Evolutionary conservation across 2,329 filamentous ascomycete species (phyloP), one percentile per base, ranked within the genome.

Genomic region (Fusarium tricinctum): DNA sequence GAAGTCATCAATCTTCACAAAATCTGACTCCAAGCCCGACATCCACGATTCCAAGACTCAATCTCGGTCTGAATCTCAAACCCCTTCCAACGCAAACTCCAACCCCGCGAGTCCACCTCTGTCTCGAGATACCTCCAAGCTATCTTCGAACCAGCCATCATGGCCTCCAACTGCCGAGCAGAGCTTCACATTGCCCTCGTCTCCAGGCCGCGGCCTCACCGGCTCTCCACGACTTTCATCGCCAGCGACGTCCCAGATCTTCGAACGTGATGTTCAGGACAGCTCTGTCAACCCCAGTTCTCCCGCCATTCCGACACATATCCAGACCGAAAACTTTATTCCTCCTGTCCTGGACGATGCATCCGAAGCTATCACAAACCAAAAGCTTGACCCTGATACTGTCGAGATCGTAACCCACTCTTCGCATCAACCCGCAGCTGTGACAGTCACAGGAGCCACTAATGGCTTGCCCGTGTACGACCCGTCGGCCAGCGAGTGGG

Each of bases 231-330:
- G 91, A 48, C 80, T 94, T 44, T 88, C 91, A 53, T 97, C 93
- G 20, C 93, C 94, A 15, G 92, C 93, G 13, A 85, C 86, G 28
- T 91, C 89, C 6, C 89, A 91, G 72, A 97, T 98, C 74, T 98
- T 98, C 77, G 95, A 98, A 82, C 92, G 95, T 74, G 93, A 94
- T 78, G 95, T 98, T 23, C 95, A 97, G 79, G 94, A 97, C 74
- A 88, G 88, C 74, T 83, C 87, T 30, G 75, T 86, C n/a, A 82
- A 86, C 40, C 91, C 93, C 63, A 89, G 86, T 64, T 95, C 92
- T 5, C 90, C 92, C 1, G 92, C 93, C n/a, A 96, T 97, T 65
- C 95, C 95, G 5, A 90, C 92, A 9, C 95, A 98, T 76, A 97
- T 98, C 73, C 89, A 94, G 73, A 97, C 93, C 9, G 95, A 98